phyloP scores from a whole-genome alignment of 2,329 filamentous ascomycete species.

The Kalmusia sp. region DNA sequence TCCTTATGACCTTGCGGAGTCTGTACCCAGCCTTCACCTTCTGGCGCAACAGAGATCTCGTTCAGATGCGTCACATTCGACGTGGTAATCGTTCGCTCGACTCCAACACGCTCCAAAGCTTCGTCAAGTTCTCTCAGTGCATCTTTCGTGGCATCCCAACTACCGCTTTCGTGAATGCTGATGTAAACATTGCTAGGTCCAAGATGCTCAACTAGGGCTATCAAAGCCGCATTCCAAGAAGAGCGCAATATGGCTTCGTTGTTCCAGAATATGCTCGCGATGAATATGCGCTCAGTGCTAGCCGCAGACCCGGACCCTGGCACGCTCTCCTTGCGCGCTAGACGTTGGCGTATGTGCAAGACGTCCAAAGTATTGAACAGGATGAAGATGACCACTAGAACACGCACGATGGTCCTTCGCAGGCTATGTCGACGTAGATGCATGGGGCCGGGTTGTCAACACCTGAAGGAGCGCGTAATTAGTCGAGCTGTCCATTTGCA shows the following conservation, averaged over 20 bases:
- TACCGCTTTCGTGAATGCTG: constrained; percentile 72
- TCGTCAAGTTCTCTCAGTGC: constrained; percentile 63
- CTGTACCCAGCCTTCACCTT: constrained; percentile 65
- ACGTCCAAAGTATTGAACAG: background rate
- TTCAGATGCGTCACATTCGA: constrained; percentile 60
- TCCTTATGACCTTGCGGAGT: constrained; percentile 61
- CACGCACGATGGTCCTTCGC: background rate
- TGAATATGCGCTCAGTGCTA: constrained; percentile 58
- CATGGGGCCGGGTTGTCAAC: background rate
- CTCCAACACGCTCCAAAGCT: constrained; percentile 58
- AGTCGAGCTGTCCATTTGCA: background rate
- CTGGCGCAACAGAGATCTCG: constrained; percentile 32
- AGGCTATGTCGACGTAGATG: background rate
- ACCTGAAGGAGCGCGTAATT: background rate
- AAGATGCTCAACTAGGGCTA: constrained; percentile 61
- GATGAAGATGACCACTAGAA: background rate
- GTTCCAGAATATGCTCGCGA: constrained; percentile 73
- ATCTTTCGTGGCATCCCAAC: constrained; percentile 70
- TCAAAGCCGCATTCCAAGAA: constrained; percentile 67
- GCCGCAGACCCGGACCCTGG: background rate
- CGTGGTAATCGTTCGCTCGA: constrained; percentile 63
- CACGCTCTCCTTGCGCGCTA: background rate
- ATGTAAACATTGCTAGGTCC: constrained; percentile 71
- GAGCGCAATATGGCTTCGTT: constrained; percentile 64
- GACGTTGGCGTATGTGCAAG: background rate